Evolutionary conservation across 2,329 filamentous ascomycete species (phyloP).

Genomic region (Colletotrichum noveboracense): DNA sequence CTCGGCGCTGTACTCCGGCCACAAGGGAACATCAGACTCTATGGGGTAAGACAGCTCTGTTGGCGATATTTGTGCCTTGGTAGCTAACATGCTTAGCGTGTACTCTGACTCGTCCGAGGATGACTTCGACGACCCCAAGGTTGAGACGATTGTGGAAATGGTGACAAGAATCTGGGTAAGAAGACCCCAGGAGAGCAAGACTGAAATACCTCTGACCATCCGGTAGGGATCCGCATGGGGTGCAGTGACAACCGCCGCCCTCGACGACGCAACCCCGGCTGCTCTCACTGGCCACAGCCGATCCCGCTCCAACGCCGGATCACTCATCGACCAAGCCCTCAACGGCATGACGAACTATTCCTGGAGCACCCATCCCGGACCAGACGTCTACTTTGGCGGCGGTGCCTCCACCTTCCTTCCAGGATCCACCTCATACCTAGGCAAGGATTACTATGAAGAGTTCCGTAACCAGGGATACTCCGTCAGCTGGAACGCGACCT

Average conservation of each 20-base stretch:
- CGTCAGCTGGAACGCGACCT: constrained; percentile 76
- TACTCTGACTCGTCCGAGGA: constrained; percentile 79
- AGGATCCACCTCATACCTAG: constrained; percentile 67
- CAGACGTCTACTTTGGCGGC: constrained; percentile 83
- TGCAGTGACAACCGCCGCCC: constrained; percentile 77
- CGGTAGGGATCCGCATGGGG: constrained; percentile 59
- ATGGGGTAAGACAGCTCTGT: constrained; percentile 58
- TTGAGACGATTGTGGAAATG: constrained; percentile 84
- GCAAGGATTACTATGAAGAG: constrained; percentile 79
- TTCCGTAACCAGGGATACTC: constrained; percentile 77
- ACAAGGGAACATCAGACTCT: constrained; percentile 84
- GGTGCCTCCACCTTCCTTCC: constrained; percentile 83
- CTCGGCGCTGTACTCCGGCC: constrained; percentile 79
- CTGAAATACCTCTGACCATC: neutral
- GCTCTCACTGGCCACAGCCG: constrained; percentile 77
- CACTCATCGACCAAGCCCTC: constrained; percentile 77
- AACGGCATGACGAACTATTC: constrained; percentile 80
- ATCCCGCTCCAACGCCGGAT: constrained; percentile 69
- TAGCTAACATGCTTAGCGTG: constrained; percentile 46
- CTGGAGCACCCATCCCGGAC: constrained; percentile 76
- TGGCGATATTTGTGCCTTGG: no score
- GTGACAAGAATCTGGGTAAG: constrained; percentile 72
- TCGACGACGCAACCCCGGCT: constrained; percentile 83
- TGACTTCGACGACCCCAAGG: constrained; percentile 82
- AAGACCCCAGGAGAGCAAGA: neutral